A percentile compares a stretch with the other conserved stretches of the same genome.
Conservation (phyloP, 1,284 basidiomycete genomes). For the Phaffia rhodozyma region DNA sequence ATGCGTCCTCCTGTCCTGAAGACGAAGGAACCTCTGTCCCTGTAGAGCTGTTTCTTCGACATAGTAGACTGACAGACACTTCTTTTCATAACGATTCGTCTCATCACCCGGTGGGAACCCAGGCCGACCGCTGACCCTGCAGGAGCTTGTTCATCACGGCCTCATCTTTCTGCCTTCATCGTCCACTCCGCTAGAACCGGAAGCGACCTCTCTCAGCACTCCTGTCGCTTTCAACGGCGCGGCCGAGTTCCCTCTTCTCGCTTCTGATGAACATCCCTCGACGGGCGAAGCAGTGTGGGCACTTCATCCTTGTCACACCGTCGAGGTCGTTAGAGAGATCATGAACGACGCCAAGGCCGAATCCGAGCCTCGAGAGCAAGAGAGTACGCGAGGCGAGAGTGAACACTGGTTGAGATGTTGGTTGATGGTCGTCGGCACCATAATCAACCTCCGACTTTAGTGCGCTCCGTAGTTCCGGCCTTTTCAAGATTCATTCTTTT, state of each 20-base stretch:
- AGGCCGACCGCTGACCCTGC: slow-evolving; percentile 1
- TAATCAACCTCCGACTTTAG: slow-evolving; percentile 3
- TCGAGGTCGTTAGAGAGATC: slow-evolving; percentile 43
- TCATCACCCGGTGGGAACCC: background rate
- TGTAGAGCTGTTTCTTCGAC: too few relatives aligned
- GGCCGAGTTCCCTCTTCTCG: slow-evolving; percentile 12
- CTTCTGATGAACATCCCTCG: slow-evolving; percentile 7
- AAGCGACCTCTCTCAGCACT: slow-evolving; percentile 1
- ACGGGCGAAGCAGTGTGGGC: slow-evolving; percentile 12
- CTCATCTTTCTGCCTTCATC: background rate
- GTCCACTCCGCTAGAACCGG: background rate
- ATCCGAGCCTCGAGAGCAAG: background rate
- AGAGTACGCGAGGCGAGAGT: background rate
- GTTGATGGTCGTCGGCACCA: slow-evolving; percentile 14
- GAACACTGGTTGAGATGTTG: slow-evolving; percentile 11
- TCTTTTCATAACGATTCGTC: background rate
- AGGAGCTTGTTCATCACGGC: background rate
- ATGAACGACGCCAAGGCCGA: slow-evolving; percentile 41
- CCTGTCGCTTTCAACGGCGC: background rate
- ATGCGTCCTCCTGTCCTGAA: background rate
- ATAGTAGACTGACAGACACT: background rate
- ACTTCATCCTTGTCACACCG: slow-evolving; percentile 11
- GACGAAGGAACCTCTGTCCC: too few relatives aligned
- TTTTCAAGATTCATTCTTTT: too few relatives aligned
- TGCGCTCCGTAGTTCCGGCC: too few relatives aligned